Evolutionary conservation across 257 asterid species (phyloP).

Genomic region (Schizonepeta tenuifolia): DNA sequence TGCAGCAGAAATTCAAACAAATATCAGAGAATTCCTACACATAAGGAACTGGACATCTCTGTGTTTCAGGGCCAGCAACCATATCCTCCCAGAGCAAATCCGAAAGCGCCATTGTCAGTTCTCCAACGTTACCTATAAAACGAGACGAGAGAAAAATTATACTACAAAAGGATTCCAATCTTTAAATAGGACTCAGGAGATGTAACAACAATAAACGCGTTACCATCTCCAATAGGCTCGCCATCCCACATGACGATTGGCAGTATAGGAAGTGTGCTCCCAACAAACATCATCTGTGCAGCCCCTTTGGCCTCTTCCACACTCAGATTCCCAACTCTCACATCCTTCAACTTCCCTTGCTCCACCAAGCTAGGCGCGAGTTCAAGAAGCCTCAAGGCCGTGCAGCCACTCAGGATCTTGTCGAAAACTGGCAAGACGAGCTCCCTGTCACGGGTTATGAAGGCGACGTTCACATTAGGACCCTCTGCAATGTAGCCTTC

Average conservation of each 20-base stretch:
- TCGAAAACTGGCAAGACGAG: constrained; percentile 73
- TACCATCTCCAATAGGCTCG: constrained; percentile 85
- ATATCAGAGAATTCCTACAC: constrained; percentile 14
- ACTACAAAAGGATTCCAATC: not conserved
- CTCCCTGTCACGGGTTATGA: constrained; percentile 62
- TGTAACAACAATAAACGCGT: not conserved
- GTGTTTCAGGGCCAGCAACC: constrained; percentile 76
- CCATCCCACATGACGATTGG: constrained; percentile 82
- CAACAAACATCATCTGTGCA: constrained; percentile 87
- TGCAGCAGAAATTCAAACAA: not conserved
- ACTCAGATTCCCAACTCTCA: constrained; percentile 46
- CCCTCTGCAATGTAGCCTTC: constrained; percentile 86
- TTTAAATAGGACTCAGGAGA: not conserved
- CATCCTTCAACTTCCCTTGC: constrained; percentile 63
- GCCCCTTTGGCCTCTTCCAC: constrained; percentile 61
- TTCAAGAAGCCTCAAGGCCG: constrained; percentile 80
- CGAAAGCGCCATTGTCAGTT: constrained; percentile 84
- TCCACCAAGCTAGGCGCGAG: constrained; percentile 72
- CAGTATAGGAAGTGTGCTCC: constrained; percentile 87
- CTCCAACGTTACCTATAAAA: constrained; percentile 75
- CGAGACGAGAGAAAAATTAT: not conserved
- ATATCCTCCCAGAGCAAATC: constrained; percentile 94
- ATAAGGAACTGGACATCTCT: constrained; percentile 67
- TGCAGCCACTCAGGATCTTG: constrained; percentile 78
- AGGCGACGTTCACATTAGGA: constrained; percentile 90